Base-by-base conservation (phyloP, 768 basidiomycete genomes). In the Lentinula raphanica region DNA sequence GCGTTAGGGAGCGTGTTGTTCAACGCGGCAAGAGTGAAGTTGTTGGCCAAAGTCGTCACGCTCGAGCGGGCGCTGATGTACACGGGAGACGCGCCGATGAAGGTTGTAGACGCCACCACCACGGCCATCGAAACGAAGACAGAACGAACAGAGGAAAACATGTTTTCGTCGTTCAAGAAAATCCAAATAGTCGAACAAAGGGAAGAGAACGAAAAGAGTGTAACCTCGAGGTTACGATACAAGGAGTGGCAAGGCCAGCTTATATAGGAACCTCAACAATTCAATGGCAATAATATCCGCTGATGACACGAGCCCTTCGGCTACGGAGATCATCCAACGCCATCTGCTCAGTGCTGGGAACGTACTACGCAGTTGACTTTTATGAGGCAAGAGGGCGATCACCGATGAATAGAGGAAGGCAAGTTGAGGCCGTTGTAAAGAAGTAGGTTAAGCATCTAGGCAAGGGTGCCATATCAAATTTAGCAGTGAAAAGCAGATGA, bases 1-100 rank as follows among this genome's bases (percentile, higher is more conserved):
- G 71, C 62, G 59, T 81, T 80, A 3, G 73, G 67, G 7, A 67
- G 61, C 1, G 77, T 74, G 13, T 67, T 63, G 63, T 81, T 80
- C 57, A 66, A 65, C 5, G 80, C 81, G 32, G 76, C 69, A 36
- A 83, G 71, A 6, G 76, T 80, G 67, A 82, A 79, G 61, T 76
- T 75, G 60, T 66, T 15, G 71, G 60, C 23, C 75, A 63, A 54
- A 21, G 40, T 40, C 11, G 54, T 45, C 7, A 48, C 27, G 49
- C 49, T 50, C 19, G 49, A 32, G 29, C 49, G 56, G 21, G 44
- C 54, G 21, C 13, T 13, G n/a, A 50, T 29, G 19, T 35, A 32
- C 12, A 35, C 31, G 11, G 49, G 49, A 21, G 13, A 35, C 5
- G 49, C 31, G 19, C 7, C 31, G n/a, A 50, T 32, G 7, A 50